Conservation (phyloP, 1,139 yeast species). For the Protomyces gravidus region DNA sequence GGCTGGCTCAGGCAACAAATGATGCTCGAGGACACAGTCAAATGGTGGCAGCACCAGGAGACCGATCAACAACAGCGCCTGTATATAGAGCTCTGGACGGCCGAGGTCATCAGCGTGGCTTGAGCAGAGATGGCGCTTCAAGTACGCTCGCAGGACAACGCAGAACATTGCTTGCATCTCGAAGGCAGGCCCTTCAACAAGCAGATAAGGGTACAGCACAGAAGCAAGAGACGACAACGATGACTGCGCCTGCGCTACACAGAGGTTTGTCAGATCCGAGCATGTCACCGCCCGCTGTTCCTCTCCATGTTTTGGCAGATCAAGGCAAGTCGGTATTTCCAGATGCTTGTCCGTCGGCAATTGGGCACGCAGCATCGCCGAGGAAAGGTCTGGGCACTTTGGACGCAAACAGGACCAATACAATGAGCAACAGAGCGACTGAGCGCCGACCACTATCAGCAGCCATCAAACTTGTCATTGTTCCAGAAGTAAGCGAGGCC, state of each 20-base stretch:
- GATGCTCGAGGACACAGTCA: not conserved
- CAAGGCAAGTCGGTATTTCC: not conserved
- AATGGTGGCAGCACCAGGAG: too few species aligned
- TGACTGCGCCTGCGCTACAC: not conserved
- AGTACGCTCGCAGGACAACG: not conserved
- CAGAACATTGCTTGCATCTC: not conserved
- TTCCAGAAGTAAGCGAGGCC: too few species aligned
- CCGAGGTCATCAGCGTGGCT: not conserved
- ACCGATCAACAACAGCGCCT: not conserved
- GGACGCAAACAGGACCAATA: not conserved
- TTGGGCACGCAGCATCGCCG: too few species aligned
- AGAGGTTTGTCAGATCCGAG: not conserved
- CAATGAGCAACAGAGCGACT: not conserved
- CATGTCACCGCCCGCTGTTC: not conserved
- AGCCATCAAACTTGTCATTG: not conserved
- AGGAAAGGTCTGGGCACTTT: not conserved
- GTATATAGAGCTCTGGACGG: not conserved
- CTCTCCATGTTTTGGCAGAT: not conserved
- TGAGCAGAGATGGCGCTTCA: not conserved
- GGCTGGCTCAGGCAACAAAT: not conserved
- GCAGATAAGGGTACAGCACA: too few species aligned
- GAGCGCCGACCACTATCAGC: not conserved
- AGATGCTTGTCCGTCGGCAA: too few species aligned
- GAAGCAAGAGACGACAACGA: too few species aligned
- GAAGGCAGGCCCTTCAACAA: not conserved